A percentile compares a stretch with the other conserved stretches of the same genome.
These are phyloP conservation scores for Astragalus glycyphyllos DNA, from an alignment of 306 rosid species.

Conservation along the genomic window DNA sequence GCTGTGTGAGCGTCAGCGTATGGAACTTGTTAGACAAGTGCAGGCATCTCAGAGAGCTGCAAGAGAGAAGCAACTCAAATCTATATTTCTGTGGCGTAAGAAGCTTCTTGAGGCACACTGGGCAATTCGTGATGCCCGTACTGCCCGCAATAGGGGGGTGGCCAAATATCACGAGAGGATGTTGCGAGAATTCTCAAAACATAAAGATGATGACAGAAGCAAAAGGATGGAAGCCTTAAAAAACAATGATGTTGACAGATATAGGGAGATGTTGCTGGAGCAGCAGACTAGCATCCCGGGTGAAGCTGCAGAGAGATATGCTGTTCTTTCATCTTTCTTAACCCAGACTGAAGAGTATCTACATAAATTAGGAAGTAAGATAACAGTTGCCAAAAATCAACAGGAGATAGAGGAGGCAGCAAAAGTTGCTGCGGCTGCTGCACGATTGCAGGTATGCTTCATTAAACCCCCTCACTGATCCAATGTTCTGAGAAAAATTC, in stretches of 20 bases:
- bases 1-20: constrained; percentile 93
- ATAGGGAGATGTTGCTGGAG: constrained; percentile 95
- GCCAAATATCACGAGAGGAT: constrained; percentile 96
- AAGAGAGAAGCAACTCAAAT: constrained; percentile 95
- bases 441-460: constrained; percentile 83
- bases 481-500: constrained; percentile 13
- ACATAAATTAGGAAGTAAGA: constrained; percentile 89
- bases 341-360: constrained; percentile 97
- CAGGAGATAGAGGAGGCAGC: constrained; percentile 98
- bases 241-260: constrained; percentile 98
- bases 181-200: constrained; percentile 92
- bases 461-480: constrained; percentile 13
- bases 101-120: constrained; percentile 97
- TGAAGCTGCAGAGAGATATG: constrained; percentile 97
- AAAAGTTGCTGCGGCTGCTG: constrained; percentile 87
- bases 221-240: constrained; percentile 96
- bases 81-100: constrained; percentile 95
- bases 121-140: constrained; percentile 98
- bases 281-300: constrained; percentile 94
- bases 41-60: constrained; percentile 91
- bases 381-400: constrained; percentile 89
- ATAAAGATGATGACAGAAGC: constrained; percentile 89
- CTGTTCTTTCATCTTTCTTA: constrained; percentile 90
- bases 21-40: constrained; percentile 91
- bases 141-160: constrained; percentile 98